phyloP scores from a whole-genome alignment of 805 yeast species.

The Kluyveromyces siamensis region DNA sequence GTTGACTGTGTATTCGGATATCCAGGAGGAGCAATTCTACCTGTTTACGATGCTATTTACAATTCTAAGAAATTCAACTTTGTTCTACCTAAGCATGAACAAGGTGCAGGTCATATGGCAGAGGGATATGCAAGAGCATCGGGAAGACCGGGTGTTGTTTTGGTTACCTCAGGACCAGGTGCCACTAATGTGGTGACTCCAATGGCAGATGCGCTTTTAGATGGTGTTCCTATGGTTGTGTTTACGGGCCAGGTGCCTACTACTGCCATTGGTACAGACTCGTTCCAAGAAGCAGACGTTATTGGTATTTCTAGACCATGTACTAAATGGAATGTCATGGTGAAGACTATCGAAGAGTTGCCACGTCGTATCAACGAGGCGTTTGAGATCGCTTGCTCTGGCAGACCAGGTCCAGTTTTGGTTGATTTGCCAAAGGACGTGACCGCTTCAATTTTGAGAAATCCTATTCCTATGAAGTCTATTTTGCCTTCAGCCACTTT shows the following conservation, averaged over 20 bases:
- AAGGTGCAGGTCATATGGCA: constrained; percentile 99
- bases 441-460: constrained; percentile 80
- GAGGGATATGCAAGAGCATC: constrained; percentile 95
- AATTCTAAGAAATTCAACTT: constrained; percentile 83
- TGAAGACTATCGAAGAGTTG: constrained; percentile 84
- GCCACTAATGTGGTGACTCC: constrained; percentile 99
- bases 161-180: constrained; percentile 99
- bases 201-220: constrained; percentile 93
- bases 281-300: constrained; percentile 98
- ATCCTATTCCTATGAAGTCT: constrained; percentile 72
- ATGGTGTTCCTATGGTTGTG: constrained; percentile 94
- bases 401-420: constrained; percentile 97
- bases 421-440: constrained; percentile 98
- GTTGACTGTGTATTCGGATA: constrained; percentile 96
- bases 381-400: constrained; percentile 89
- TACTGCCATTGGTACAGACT: constrained; percentile 92
- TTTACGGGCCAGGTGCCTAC: constrained; percentile 98
- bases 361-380: constrained; percentile 97
- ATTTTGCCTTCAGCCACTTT: constrained; percentile 69
- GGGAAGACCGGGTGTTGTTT: constrained; percentile 95
- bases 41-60: constrained; percentile 95
- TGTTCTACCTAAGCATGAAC: constrained; percentile 93
- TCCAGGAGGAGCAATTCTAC: constrained; percentile 98
- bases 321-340: constrained; percentile 99
- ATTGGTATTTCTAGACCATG: constrained; percentile 95